phyloP scores from a whole-genome alignment of 257 asterid genomes.

The Cynanchum wilfordii region DNA sequence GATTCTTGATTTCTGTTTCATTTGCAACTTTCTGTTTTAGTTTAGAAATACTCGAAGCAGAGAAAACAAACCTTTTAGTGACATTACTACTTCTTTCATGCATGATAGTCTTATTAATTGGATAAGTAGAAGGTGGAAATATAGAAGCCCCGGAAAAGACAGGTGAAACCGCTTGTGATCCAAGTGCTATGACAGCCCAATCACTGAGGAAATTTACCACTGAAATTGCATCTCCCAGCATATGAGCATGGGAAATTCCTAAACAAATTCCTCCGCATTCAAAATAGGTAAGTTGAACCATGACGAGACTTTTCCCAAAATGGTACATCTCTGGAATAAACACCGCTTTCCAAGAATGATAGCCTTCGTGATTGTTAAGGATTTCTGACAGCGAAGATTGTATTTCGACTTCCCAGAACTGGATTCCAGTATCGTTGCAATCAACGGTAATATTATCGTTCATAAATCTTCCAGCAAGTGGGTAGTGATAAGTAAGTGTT shows the following conservation, averaged over 20 bases:
- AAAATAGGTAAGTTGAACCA: background rate
- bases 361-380: background rate
- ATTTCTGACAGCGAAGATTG: conserved; percentile 2
- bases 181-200: conserved; percentile 13
- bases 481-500: background rate
- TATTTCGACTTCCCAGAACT: background rate
- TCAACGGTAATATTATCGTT: background rate
- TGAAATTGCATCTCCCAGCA: conserved; percentile 6
- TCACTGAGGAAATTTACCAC: background rate
- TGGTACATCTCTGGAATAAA: background rate
- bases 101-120: background rate
- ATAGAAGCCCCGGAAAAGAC: background rate
- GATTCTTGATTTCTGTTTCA: background rate
- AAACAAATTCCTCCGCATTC: conserved; percentile 11
- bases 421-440: conserved; percentile 14
- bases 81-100: background rate
- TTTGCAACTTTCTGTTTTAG: background rate
- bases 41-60: background rate
- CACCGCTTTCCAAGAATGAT: background rate
- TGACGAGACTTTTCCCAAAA: too few species aligned
- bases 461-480: conserved; percentile 13
- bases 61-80: conserved; percentile 1
- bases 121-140: background rate
- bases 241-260: conserved; percentile 7
- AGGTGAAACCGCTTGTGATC: background rate